phyloP scores from a whole-genome alignment of 345 rosid species.

The Camelina laxa region DNA sequence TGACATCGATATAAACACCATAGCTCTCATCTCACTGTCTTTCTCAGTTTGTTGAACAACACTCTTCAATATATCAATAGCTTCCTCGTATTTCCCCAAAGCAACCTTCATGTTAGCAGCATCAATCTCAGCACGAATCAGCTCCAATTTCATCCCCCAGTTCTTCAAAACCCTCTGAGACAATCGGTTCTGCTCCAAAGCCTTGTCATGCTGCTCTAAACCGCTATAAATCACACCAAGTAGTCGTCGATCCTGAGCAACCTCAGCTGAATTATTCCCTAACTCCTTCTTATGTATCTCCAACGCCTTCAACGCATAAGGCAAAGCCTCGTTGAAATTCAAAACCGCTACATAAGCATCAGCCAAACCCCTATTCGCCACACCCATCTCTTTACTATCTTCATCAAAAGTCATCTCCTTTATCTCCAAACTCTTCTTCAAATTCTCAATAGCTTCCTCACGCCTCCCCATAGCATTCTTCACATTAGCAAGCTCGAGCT shows the following conservation, averaged over 20 bases:
- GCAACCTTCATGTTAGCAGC: conserved; percentile 94
- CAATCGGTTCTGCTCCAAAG: conserved; percentile 79
- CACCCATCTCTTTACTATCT: conserved; percentile 81
- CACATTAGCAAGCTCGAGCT: conserved; percentile 79
- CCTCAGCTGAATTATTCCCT: conserved; percentile 83
- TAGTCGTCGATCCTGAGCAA: conserved; percentile 81
- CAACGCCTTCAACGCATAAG: conserved; percentile 69
- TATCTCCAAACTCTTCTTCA: conserved; percentile 75
- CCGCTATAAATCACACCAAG: conserved; percentile 92
- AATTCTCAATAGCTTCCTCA: conserved; percentile 85
- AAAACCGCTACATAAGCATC: conserved; percentile 86
- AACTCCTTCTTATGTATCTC: conserved; percentile 74
- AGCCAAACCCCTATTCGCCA: conserved; percentile 68
- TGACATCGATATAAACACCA: conserved; percentile 81
- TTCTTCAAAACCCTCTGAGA: conserved; percentile 76
- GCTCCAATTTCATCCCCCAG: conserved; percentile 78
- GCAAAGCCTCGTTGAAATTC: conserved; percentile 83
- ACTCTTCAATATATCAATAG: conserved; percentile 64
- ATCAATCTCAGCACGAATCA: conserved; percentile 79
- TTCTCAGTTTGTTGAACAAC: conserved; percentile 74
- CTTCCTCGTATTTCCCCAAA: conserved; percentile 76
- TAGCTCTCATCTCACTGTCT: conserved; percentile 73
- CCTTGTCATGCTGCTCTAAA: conserved; percentile 84
- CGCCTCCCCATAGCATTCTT: conserved; percentile 91
- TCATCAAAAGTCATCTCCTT: conserved; percentile 71